Percentiles rank a stretch among this genome's conserved stretches.
phyloP scores from a whole-genome alignment of 2,329 filamentous ascomycete species.

The Capronia coronata region DNA sequence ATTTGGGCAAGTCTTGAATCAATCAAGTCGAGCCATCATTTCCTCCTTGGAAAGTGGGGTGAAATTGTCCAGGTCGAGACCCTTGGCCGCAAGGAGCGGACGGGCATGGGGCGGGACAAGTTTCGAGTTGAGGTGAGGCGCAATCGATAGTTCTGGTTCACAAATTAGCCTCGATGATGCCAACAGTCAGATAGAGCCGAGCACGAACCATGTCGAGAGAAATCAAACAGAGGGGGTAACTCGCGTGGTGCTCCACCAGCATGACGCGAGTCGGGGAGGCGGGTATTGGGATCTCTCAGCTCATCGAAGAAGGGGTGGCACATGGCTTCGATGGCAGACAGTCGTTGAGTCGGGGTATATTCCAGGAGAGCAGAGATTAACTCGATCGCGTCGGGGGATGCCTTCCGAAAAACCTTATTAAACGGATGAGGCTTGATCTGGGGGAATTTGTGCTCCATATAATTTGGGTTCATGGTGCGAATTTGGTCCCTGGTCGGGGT shows the following conservation, averaged over 20 bases:
- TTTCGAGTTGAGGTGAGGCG: constrained; percentile 75
- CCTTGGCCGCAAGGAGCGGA: constrained; percentile 64
- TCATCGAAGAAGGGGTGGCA: constrained; percentile 98
- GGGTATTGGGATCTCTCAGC: constrained; percentile 81
- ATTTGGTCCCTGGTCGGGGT: constrained; percentile 97
- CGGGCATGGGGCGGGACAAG: constrained; percentile 80
- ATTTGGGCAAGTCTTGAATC: constrained; percentile 43
- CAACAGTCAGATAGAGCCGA: constrained; percentile 3
- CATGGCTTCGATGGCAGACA: constrained; percentile 93
- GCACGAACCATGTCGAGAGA: constrained; percentile 78
- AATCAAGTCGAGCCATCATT: constrained; percentile 97
- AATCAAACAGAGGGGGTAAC: constrained; percentile 83
- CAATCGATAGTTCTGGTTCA: constrained; percentile 83
- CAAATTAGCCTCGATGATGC: constrained; percentile 6
- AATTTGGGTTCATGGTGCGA: constrained; percentile 99
- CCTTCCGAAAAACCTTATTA: constrained; percentile 98
- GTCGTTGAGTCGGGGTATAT: constrained; percentile 93
- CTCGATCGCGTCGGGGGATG: constrained; percentile 85
- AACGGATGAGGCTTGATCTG: constrained; percentile 99
- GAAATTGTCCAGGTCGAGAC: constrained; percentile 90
- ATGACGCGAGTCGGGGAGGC: constrained; percentile 89
- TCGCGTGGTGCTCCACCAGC: constrained; percentile 72
- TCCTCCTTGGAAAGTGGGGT: constrained; percentile 85
- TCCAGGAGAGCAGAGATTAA: constrained; percentile 89
- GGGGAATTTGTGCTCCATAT: constrained; percentile 99